Conservation (phyloP, 352 stramenopile genomes). For the Globisporangium recalcitrans region DNA sequence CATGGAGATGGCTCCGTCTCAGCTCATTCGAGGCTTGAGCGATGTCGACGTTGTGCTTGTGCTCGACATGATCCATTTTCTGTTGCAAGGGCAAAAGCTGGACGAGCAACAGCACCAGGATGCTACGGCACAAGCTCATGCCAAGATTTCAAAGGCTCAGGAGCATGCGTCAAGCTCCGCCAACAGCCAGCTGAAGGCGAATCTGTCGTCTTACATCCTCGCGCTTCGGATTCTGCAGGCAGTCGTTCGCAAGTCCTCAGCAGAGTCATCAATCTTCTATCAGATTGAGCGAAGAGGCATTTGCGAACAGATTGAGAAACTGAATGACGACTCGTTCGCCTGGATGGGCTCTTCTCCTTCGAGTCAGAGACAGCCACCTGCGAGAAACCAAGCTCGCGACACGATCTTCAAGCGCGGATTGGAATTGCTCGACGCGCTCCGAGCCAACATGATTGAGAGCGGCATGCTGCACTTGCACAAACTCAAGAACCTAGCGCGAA, state of each 20-base stretch:
- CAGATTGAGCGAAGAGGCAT: constrained; percentile 82
- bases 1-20: constrained; percentile 69
- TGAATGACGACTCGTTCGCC: constrained; percentile 38
- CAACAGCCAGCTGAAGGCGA: constrained; percentile 24
- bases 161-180: neutral
- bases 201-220: constrained; percentile 62
- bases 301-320: constrained; percentile 59
- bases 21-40: constrained; percentile 38
- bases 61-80: constrained; percentile 60
- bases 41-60: constrained; percentile 58
- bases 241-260: constrained; percentile 54
- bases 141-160: neutral
- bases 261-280: constrained; percentile 58
- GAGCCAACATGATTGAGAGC: constrained; percentile 65
- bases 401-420: constrained; percentile 56
- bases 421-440: constrained; percentile 48
- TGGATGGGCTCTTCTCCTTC: constrained; percentile 25
- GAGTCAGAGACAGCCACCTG: constrained; percentile 13
- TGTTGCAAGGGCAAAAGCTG: constrained; percentile 43
- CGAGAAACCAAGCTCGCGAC: constrained; percentile 11
- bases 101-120: constrained; percentile 4
- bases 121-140: neutral
- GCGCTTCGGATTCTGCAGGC: constrained; percentile 69
- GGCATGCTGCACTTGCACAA: constrained; percentile 75
- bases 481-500: constrained; percentile 58